These are phyloP conservation scores for Juglanconis sp. DNA, from an alignment of 2,329 filamentous ascomycete genomes.

Conservation along the genomic window DNA sequence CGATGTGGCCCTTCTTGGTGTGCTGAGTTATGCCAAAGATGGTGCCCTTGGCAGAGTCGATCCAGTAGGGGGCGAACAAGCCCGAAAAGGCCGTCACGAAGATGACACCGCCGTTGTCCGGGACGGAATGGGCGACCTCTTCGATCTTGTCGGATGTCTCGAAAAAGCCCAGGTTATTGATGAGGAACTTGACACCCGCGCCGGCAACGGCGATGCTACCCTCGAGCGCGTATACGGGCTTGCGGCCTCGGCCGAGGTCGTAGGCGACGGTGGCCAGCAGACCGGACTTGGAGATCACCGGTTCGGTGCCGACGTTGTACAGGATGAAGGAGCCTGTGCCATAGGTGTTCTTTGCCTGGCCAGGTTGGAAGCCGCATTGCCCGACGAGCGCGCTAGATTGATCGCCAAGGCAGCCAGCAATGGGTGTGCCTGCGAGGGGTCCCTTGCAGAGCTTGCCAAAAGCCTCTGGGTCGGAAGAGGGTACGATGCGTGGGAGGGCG, in stretches of 20 bases:
- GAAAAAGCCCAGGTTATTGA: conserved; percentile 62
- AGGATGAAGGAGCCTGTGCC: conserved; percentile 87
- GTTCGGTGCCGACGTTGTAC: conserved; percentile 82
- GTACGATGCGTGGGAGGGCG: conserved; percentile 76
- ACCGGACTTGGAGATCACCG: conserved; percentile 80
- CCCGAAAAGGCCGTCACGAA: conserved; percentile 91
- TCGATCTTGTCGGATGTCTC: conserved; percentile 47
- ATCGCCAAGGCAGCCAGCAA: conserved; percentile 83
- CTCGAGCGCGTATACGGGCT: conserved; percentile 76
- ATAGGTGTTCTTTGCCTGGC: conserved; percentile 87
- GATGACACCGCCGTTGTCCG: conserved; percentile 77
- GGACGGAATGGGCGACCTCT: conserved; percentile 48
- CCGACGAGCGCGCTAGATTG: conserved; percentile 84
- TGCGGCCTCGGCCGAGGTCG: conserved; percentile 61
- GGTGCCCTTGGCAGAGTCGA: conserved; percentile 86
- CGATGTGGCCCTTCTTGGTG: conserved; percentile 82
- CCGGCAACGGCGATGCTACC: conserved; percentile 81
- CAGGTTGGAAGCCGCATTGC: conserved; percentile 78
- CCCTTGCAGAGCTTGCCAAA: conserved; percentile 69
- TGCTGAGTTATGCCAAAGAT: conserved; percentile 84
- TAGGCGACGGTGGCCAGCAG: conserved; percentile 85
- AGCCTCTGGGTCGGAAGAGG: conserved; percentile 69
- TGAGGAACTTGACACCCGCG: conserved; percentile 72
- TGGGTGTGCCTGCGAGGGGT: conserved; percentile 64
- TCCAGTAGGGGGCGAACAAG: conserved; percentile 91